Evolutionary conservation across 139 green algal genomes (phyloP).

Genomic region (Chlorella sp.): DNA sequence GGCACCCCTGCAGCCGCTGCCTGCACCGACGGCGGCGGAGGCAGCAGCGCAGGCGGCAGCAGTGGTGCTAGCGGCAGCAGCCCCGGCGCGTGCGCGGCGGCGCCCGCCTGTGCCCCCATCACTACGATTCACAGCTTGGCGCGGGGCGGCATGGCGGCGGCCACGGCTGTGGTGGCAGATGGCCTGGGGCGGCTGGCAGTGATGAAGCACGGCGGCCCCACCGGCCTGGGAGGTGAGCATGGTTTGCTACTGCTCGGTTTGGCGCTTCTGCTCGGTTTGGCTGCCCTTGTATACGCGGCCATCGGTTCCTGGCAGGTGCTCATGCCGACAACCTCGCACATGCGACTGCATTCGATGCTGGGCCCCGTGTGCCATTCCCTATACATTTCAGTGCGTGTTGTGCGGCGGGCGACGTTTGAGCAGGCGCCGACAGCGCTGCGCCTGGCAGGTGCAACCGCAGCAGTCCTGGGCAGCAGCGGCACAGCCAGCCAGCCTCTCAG

Average conservation of each 20-base stretch:
- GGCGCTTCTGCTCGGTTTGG: not conserved
- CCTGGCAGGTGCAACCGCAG: not conserved
- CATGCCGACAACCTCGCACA: not conserved
- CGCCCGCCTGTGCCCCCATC: not conserved
- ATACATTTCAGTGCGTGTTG: not conserved
- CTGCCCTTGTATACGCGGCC: not conserved
- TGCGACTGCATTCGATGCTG: too few species aligned
- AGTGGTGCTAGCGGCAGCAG: not conserved
- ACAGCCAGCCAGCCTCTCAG: not conserved
- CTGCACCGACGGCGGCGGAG: not conserved
- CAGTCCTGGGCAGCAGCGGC: slow-evolving; percentile 8
- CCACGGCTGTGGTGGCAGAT: not conserved
- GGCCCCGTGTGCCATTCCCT: not conserved
- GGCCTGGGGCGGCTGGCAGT: slow-evolving; percentile 3
- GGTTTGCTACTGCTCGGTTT: not conserved
- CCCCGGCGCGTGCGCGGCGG: not conserved
- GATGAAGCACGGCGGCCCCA: slow-evolving; percentile 7
- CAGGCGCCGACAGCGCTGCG: slow-evolving; percentile 1
- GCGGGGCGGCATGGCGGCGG: not conserved
- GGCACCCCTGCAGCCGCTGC: not conserved
- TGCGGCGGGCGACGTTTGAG: not conserved
- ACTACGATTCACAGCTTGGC: not conserved
- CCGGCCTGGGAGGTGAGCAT: not conserved
- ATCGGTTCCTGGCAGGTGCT: not conserved
- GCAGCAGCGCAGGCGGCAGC: not conserved